phyloP scores from a whole-genome alignment of 2,329 filamentous ascomycete genomes.

The Clonostachys rosea region DNA sequence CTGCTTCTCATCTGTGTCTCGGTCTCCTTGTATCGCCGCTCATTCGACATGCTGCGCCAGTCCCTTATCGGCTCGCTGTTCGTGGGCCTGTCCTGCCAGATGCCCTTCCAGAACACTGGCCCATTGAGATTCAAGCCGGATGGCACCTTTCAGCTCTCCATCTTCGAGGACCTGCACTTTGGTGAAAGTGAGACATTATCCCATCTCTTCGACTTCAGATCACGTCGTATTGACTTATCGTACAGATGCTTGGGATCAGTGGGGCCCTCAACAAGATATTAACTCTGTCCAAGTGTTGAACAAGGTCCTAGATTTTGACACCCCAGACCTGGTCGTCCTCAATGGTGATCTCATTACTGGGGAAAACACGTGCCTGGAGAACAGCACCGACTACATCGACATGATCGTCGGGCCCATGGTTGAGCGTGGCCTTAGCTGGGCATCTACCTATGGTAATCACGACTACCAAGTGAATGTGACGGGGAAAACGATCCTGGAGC shows the following conservation, averaged over 20 bases:
- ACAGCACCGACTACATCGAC: constrained; percentile 53
- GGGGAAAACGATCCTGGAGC: constrained; percentile 32
- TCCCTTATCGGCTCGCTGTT: background rate
- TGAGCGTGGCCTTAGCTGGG: constrained; percentile 51
- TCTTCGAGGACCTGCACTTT: constrained; percentile 69
- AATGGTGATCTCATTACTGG: constrained; percentile 71
- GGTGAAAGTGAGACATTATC: constrained; percentile 52
- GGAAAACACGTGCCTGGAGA: constrained; percentile 52
- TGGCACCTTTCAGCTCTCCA: constrained; percentile 46
- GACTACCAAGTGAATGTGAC: constrained; percentile 57
- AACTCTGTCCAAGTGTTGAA: constrained; percentile 53
- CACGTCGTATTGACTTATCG: background rate
- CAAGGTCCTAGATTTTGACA: constrained; percentile 51
- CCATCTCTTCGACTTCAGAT: background rate
- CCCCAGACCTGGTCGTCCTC: constrained; percentile 57
- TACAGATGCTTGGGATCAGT: constrained; percentile 36
- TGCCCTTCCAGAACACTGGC: background rate
- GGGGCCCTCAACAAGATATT: constrained; percentile 46
- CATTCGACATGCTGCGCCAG: background rate
- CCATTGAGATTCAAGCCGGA: constrained; percentile 27
- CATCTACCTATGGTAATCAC: constrained; percentile 69
- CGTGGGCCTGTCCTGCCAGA: background rate
- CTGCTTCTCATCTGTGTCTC: too few relatives aligned
- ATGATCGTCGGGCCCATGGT: constrained; percentile 54
- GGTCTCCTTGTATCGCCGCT: too few relatives aligned